Conservation (phyloP, 2,329 filamentous ascomycete species). For the Nigrospora oryzae region DNA sequence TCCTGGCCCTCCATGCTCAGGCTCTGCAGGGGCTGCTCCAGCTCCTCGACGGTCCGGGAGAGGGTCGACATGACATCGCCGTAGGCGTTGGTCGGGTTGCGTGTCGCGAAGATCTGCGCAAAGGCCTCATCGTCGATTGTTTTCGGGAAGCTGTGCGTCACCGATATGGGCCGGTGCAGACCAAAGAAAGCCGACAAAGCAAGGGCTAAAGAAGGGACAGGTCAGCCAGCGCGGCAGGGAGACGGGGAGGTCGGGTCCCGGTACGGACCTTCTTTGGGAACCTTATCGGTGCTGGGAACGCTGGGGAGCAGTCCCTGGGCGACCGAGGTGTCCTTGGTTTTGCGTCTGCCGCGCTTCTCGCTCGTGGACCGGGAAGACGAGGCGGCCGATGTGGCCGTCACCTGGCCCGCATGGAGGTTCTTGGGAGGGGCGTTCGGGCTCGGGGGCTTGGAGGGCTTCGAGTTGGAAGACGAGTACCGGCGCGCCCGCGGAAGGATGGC, state of each 20-base stretch:
- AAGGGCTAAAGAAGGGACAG: constrained; percentile 52
- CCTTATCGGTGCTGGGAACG: constrained; percentile 67
- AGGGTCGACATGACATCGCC: constrained; percentile 61
- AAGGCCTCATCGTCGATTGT: constrained; percentile 67
- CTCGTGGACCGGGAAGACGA: constrained; percentile 34
- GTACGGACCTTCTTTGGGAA: constrained; percentile 55
- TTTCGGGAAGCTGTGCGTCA: constrained; percentile 72
- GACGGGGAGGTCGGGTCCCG: not conserved
- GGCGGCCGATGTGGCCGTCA: constrained; percentile 32
- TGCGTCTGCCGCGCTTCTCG: constrained; percentile 48
- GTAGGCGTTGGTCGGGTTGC: constrained; percentile 40
- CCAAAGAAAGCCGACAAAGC: constrained; percentile 91
- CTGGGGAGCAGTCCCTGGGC: constrained; percentile 54
- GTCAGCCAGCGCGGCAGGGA: constrained; percentile 7
- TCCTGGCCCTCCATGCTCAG: constrained; percentile 36
- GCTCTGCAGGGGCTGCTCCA: constrained; percentile 49
- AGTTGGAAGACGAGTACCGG: constrained; percentile 39
- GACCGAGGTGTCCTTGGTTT: constrained; percentile 44
- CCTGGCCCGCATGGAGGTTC: constrained; percentile 39
- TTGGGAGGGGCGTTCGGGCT: constrained; percentile 48
- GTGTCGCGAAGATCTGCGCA: constrained; percentile 69
- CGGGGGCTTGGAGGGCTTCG: constrained; percentile 43
- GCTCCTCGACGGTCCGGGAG: constrained; percentile 47
- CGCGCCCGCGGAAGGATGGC: constrained; percentile 24
- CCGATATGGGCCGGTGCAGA: constrained; percentile 86